Evolutionary conservation across 106 monocot genomes (phyloP).

Genomic region (Phalaenopsis equestris): DNA sequence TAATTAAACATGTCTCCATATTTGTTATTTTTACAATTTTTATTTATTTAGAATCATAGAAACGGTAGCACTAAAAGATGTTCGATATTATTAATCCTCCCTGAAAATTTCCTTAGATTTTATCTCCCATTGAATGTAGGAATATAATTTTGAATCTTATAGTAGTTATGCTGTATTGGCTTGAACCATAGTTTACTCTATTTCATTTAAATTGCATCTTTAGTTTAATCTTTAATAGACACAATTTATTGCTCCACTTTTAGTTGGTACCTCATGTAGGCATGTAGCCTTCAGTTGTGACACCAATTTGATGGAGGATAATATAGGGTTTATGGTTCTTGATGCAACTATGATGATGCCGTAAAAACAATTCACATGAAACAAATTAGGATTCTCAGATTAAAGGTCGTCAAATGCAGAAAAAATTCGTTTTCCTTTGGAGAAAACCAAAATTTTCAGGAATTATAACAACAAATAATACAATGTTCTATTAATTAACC

Average conservation of each 20-base stretch:
- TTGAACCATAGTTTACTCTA: neutral
- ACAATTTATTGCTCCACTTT: neutral
- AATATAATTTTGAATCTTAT: neutral
- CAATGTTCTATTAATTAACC: no score
- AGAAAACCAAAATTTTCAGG: neutral
- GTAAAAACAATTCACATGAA: neutral
- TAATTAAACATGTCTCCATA: neutral
- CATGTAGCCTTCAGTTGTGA: no score
- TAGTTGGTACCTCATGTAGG: neutral
- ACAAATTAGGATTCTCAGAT: neutral
- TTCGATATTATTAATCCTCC: neutral
- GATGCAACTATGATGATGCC: neutral
- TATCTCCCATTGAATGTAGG: neutral
- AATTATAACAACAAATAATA: neutral
- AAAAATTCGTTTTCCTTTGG: neutral
- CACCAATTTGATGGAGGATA: no score
- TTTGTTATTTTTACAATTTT: neutral
- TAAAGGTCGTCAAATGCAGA: neutral
- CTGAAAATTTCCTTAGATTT: neutral
- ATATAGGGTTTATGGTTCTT: no score
- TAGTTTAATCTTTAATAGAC: neutral
- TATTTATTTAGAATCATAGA: neutral
- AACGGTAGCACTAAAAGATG: neutral
- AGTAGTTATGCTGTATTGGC: neutral
- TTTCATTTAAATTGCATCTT: neutral